Evolutionary conservation across 768 basidiomycete species (phyloP).

Genomic region (Neoboletus subvelutipes): DNA sequence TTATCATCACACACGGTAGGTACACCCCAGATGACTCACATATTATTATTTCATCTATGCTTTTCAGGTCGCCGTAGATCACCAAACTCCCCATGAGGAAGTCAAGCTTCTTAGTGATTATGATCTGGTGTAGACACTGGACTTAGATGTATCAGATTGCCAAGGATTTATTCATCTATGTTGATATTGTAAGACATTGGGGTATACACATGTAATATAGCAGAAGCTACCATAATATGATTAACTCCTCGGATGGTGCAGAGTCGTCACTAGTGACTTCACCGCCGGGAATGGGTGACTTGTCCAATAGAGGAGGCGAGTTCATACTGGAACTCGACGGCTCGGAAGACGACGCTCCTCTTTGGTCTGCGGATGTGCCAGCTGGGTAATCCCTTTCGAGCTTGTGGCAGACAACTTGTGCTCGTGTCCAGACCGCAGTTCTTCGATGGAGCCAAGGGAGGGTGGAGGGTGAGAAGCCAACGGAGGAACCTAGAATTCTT

Average conservation of each 20-base stretch:
- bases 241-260: slow-evolving; percentile 65
- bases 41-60: no score
- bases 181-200: no score
- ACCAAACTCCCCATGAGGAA: no score
- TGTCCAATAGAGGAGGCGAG: slow-evolving; percentile 76
- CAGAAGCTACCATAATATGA: no score
- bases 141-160: no score
- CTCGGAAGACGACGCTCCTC: slow-evolving; percentile 51
- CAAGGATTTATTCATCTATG: no score
- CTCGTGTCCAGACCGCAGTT: slow-evolving; percentile 50
- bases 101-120: no score
- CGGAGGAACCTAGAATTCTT: slow-evolving; percentile 51
- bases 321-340: slow-evolving; percentile 73
- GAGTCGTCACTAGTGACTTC: slow-evolving; percentile 67
- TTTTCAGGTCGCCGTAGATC: no score
- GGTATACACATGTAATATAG: no score
- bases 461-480: slow-evolving; percentile 33
- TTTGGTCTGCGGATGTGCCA: slow-evolving; percentile 34
- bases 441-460: slow-evolving; percentile 54
- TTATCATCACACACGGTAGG: no score
- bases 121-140: no score
- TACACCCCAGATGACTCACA: no score
- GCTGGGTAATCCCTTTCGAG: slow-evolving; percentile 21
- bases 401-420: slow-evolving; percentile 40
- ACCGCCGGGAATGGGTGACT: slow-evolving; percentile 37